Percentiles rank a stretch among this genome's conserved stretches.
These are phyloP conservation scores for Leccinum subatratum DNA, from an alignment of 1,284 basidiomycete genomes.

Conservation along the genomic window DNA sequence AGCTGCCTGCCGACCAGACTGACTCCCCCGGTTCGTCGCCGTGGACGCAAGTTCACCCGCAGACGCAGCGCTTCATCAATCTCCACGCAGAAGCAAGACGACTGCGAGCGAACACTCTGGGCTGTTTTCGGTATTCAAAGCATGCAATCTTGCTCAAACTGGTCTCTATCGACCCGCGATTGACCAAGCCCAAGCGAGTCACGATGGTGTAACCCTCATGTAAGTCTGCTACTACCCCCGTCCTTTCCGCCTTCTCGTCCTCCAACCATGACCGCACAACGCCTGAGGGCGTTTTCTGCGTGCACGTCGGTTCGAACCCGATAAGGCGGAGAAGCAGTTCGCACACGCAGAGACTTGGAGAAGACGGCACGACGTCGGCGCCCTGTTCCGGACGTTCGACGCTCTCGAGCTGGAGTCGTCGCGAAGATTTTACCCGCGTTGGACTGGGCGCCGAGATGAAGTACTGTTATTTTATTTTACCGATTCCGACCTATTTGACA, in stretches of 20 bases:
- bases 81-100: slow-evolving; percentile 8
- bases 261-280: not conserved
- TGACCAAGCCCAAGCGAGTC: slow-evolving; percentile 40
- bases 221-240: slow-evolving; percentile 33
- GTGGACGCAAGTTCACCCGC: not conserved
- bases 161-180: slow-evolving; percentile 47
- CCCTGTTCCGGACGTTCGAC: slow-evolving; percentile 58
- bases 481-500: not conserved
- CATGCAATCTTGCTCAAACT: slow-evolving; percentile 42
- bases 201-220: slow-evolving; percentile 66
- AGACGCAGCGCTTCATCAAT: not conserved
- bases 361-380: slow-evolving; percentile 52
- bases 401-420: slow-evolving; percentile 55
- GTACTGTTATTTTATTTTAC: slow-evolving; percentile 33
- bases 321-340: slow-evolving; percentile 69
- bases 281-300: slow-evolving; percentile 64
- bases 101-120: slow-evolving; percentile 3
- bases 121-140: slow-evolving; percentile 47
- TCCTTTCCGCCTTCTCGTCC: not conserved
- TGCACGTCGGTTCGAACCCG: slow-evolving; percentile 60
- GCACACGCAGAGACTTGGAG: slow-evolving; percentile 62
- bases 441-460: slow-evolving; percentile 74
- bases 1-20: not conserved
- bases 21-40: not conserved
- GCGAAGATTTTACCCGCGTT: slow-evolving; percentile 67